These are phyloP conservation scores for Phytophthora idaei DNA, from an alignment of 352 stramenopile genomes.

Conservation along the genomic window DNA sequence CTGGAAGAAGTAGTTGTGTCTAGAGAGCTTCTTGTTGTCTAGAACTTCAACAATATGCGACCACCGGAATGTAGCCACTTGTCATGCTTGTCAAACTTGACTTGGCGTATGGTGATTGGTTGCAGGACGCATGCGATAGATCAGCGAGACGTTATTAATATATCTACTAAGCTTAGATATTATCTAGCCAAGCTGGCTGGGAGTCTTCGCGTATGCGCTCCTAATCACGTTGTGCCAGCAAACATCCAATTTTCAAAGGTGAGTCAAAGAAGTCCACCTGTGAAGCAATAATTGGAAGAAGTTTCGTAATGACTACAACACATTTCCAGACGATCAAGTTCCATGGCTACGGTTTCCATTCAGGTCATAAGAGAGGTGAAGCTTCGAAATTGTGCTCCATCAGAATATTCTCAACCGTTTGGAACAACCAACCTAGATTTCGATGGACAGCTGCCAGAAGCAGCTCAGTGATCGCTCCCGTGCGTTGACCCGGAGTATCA, in stretches of 20 bases:
- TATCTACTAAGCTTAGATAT: background rate
- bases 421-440: conserved; percentile 52
- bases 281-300: background rate
- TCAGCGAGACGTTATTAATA: background rate
- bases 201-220: no score
- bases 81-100: conserved; percentile 30
- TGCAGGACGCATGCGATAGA: background rate
- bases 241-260: background rate
- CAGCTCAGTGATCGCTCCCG: conserved; percentile 49
- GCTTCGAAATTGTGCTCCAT: conserved; percentile 42
- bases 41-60: background rate
- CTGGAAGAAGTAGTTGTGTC: conserved; percentile 18
- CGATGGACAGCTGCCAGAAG: conserved; percentile 52
- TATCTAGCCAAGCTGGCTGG: background rate
- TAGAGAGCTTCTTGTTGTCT: background rate
- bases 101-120: conserved; percentile 31
- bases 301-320: background rate
- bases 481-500: conserved; percentile 23
- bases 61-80: conserved; percentile 20
- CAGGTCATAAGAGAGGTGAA: background rate
- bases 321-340: background rate
- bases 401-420: conserved; percentile 62
- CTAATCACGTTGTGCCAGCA: background rate
- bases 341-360: background rate
- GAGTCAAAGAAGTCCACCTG: no score